Base-by-base conservation (phyloP, 208 protist species). In the Crithidia thermophila region DNA sequence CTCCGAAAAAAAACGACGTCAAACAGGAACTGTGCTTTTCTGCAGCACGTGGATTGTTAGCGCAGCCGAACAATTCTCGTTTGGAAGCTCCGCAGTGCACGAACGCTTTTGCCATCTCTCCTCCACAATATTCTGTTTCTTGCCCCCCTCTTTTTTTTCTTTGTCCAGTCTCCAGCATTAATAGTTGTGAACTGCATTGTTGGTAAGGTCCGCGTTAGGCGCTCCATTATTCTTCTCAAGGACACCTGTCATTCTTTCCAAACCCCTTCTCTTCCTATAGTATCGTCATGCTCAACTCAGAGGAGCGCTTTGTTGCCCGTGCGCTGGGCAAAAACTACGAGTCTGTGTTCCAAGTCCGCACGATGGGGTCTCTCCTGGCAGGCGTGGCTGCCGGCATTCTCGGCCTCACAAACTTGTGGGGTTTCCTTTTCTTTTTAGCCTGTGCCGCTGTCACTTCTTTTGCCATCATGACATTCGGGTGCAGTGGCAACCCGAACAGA, bases 321-420 rank as follows among this genome's bases (percentile, higher is more conserved):
- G 63, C 69, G 34, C 58, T 95, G 16, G 69, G 51, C 25, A 80
- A 80, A 37, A 95, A 95, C 62, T 81, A 84, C 58, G 62, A 85
- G 46, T 77, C 66, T 36, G 73, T 91, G 3, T 82, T 67, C 14
- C 85, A 86, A 70, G 82, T 93, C 34, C 74, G 84, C 28, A 94
- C 85, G 11, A 87, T 95, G 76, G 81, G 84, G 16, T 76, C 85
- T 18, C 78, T 95, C 31, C 51, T 94, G 47, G 76, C 78, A 21
- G 90, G 90, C 58, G 65, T 95, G 62, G 82, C 72, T 18, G 90
- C 90, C 20, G 90, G 90, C 13, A 69, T 91, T 51, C 62, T 93
- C 25, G 90, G 90, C 7, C 72, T 95, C 28, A 94, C 87, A 10
- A 81, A 82, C 65, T 45, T 95, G 25, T 58, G 69, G 25, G 90